Evolutionary conservation across 2,329 filamentous ascomycete species (phyloP), one percentile per base, ranked within the genome.

Genomic region (Sarocladium kiliense): DNA sequence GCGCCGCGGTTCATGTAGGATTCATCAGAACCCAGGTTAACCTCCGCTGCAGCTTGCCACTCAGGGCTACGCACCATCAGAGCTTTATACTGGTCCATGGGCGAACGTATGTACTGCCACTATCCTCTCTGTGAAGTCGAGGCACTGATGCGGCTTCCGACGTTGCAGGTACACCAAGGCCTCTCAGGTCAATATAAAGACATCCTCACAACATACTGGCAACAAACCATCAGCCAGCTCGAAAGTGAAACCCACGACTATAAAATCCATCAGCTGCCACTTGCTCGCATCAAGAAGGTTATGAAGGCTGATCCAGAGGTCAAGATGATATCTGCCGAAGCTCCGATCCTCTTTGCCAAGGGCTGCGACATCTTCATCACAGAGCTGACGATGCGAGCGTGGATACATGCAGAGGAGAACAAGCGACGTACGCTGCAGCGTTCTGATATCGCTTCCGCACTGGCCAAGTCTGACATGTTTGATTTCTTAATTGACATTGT

Each of bases 221-320:
- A 99, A 72, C 93, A 99, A 67, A 94, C 92, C 59, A 96, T 99
- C 75, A 93, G 88, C 62, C 91, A 96, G 70, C 84, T 99, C 57
- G 94, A 99, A 74, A 90, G 83, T 58, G 94, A 97, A 65, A 91
- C 88, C 50, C 94, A 99, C 71, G 94, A 99, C 73, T 99, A 97
- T 80, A 99, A 99, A 74, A 83, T 97, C 56, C 94, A 99, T 71
- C 94, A 97, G 71, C 80, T 99, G 37, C 94, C 94, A 1, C 80
- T 99, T 39, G 94, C 94, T n/a, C 88, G 94, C 55, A 99, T 99
- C 77, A 99, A 99, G 79, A 99, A 99, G 73, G 94, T 99, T 62
- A 99, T 99, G 94, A 99, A 99, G 75, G 94, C 94, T 1, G 94
- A 99, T 63, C 94, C 94, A 0, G 94, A 99, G 66, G 94, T 99